Percentiles rank a stretch among this genome's conserved stretches.
These are phyloP conservation scores for Hymenochaete sp. DNA, from an alignment of 1,284 basidiomycete species.

Conservation along the genomic window DNA sequence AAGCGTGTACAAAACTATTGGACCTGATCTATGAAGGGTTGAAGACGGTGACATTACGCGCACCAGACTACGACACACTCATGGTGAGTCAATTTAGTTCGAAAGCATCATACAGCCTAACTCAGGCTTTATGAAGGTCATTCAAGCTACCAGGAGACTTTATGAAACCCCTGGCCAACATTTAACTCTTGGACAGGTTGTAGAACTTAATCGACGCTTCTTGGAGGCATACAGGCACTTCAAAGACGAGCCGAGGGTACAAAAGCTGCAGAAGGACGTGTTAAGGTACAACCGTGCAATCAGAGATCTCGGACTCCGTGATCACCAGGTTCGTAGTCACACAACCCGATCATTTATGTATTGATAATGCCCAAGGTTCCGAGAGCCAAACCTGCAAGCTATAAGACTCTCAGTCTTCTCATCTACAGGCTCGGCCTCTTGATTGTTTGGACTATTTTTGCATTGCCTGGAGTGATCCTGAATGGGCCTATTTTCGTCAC, in stretches of 20 bases:
- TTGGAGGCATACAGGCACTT: slow-evolving; percentile 92
- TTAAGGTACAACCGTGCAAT: slow-evolving; percentile 89
- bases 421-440: slow-evolving; percentile 80
- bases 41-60: slow-evolving; percentile 93
- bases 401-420: slow-evolving; percentile 85
- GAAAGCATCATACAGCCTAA: slow-evolving; percentile 6
- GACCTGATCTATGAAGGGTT: slow-evolving; percentile 93
- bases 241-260: slow-evolving; percentile 88
- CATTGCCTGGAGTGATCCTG: slow-evolving; percentile 90
- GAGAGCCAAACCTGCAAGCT: slow-evolving; percentile 73
- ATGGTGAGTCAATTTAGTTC: slow-evolving; percentile 79
- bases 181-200: slow-evolving; percentile 90
- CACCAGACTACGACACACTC: slow-evolving; percentile 96
- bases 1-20: slow-evolving; percentile 85
- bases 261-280: slow-evolving; percentile 78
- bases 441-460: slow-evolving; percentile 77
- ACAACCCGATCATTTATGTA: slow-evolving; percentile 10
- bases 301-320: slow-evolving; percentile 89
- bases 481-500: slow-evolving; percentile 94
- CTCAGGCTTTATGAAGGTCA: slow-evolving; percentile 25
- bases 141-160: slow-evolving; percentile 91
- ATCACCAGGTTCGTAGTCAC: slow-evolving; percentile 72
- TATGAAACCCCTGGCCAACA: slow-evolving; percentile 96
- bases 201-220: slow-evolving; percentile 92
- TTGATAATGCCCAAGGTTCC: slow-evolving; percentile 45